phyloP scores from a whole-genome alignment of 306 rosid species.

The Begonia peltatifolia region DNA sequence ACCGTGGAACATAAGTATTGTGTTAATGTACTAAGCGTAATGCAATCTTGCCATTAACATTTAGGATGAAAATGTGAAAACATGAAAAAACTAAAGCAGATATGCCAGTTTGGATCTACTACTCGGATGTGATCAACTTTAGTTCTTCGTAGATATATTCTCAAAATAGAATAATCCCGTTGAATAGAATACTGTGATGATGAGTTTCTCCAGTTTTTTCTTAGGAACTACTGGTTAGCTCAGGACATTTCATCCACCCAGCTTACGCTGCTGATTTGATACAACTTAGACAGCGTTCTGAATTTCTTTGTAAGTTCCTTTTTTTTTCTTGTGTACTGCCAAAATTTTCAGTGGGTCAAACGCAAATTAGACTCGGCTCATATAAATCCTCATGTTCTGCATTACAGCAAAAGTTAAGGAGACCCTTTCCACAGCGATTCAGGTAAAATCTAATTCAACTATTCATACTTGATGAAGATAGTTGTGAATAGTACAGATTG shows the following conservation, averaged over 20 bases:
- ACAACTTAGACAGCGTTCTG: conserved; percentile 82
- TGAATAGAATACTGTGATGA: conserved; percentile 47
- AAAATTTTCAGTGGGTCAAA: background rate
- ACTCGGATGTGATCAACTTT: background rate
- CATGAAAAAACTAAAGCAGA: too few species aligned
- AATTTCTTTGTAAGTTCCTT: conserved; percentile 51
- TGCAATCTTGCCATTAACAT: too few species aligned
- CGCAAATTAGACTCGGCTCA: conserved; percentile 14
- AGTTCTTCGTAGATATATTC: background rate
- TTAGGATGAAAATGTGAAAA: too few species aligned
- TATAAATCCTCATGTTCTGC: conserved; percentile 12
- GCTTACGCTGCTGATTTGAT: conserved; percentile 90
- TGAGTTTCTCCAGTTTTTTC: conserved; percentile 56
- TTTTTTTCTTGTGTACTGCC: background rate
- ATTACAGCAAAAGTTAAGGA: conserved; percentile 54
- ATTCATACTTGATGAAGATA: background rate
- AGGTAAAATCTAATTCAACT: conserved; percentile 25
- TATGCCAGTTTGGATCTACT: background rate
- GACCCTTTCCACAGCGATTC: conserved; percentile 43
- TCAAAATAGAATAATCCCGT: background rate
- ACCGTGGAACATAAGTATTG: too few species aligned
- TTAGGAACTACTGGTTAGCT: conserved; percentile 60
- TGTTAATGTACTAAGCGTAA: too few species aligned
- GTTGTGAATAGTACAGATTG: background rate
- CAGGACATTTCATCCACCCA: conserved; percentile 29